Evolutionary conservation across 257 asterid genomes (phyloP).

Genomic region (Gentiana macrophylla): DNA sequence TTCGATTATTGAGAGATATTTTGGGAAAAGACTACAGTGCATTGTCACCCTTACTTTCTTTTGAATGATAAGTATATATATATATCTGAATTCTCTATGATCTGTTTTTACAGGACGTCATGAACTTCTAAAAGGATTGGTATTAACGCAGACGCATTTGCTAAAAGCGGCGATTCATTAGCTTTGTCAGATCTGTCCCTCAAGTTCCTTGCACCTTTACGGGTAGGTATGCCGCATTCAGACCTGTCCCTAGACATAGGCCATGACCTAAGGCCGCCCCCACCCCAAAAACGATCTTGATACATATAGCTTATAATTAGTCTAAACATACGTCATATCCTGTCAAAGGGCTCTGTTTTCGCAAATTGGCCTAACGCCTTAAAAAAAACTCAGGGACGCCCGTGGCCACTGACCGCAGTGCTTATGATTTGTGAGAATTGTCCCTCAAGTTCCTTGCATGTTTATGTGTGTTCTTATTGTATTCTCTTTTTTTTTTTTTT

Average conservation of each 20-base stretch:
- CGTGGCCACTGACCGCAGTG: too few relatives aligned
- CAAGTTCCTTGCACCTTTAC: slow-evolving; percentile 73
- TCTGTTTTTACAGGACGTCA: slow-evolving; percentile 51
- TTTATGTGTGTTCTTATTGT: slow-evolving; percentile 1
- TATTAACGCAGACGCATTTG: slow-evolving; percentile 63
- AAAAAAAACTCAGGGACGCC: too few relatives aligned
- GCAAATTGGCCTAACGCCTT: too few relatives aligned
- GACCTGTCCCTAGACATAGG: too few relatives aligned
- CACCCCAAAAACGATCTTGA: too few relatives aligned
- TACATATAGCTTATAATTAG: too few relatives aligned
- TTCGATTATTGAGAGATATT: not conserved
- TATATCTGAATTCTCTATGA: too few relatives aligned
- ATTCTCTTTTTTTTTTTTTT: not conserved
- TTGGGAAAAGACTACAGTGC: not conserved
- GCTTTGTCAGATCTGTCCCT: slow-evolving; percentile 71
- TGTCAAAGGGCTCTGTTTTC: too few relatives aligned
- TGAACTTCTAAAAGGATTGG: slow-evolving; percentile 71
- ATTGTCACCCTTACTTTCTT: not conserved
- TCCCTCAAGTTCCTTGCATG: too few relatives aligned
- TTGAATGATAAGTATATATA: not conserved
- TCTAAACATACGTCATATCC: too few relatives aligned
- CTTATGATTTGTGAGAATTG: too few relatives aligned
- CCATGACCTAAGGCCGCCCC: too few relatives aligned
- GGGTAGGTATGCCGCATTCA: slow-evolving; percentile 31
- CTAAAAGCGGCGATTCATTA: slow-evolving; percentile 55